phyloP scores from a whole-genome alignment of 2,329 filamentous ascomycete genomes.

The Ceratocystis eucalypticola region DNA sequence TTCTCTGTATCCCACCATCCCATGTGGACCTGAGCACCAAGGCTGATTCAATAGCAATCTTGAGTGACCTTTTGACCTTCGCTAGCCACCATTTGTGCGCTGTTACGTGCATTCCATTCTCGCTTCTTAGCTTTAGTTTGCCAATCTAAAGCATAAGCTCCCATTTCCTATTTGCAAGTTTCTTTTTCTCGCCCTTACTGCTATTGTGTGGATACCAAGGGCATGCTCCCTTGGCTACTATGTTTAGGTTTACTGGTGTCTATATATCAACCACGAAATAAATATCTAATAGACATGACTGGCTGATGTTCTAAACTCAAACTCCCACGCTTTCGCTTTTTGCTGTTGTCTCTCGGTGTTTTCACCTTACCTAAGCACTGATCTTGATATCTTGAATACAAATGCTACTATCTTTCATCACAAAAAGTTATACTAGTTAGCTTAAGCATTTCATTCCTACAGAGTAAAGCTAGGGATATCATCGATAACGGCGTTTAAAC shows the following conservation, averaged over 20 bases:
- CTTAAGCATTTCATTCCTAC: neutral
- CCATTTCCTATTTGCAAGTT: neutral
- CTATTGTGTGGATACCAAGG: too few relatives aligned
- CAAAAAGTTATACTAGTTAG: neutral
- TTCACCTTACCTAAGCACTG: neutral
- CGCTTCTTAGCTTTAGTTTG: neutral
- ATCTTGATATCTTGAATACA: neutral
- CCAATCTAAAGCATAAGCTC: neutral
- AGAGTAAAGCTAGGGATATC: neutral
- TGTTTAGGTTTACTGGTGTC: too few relatives aligned
- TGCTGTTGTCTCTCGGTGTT: neutral
- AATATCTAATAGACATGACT: too few relatives aligned
- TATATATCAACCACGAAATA: too few relatives aligned
- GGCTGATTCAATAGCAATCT: neutral
- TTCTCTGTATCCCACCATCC: neutral
- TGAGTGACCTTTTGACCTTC: neutral
- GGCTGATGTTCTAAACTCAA: too few relatives aligned
- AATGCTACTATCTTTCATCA: too few relatives aligned
- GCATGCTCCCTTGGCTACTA: too few relatives aligned
- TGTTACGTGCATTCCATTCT: neutral
- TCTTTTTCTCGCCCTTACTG: too few relatives aligned
- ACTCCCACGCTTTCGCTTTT: too few relatives aligned
- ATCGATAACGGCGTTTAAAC: neutral
- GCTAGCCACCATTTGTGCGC: neutral
- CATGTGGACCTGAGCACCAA: neutral